Evolutionary conservation across 805 yeast species (phyloP).

Genomic region (Pichia californica): DNA sequence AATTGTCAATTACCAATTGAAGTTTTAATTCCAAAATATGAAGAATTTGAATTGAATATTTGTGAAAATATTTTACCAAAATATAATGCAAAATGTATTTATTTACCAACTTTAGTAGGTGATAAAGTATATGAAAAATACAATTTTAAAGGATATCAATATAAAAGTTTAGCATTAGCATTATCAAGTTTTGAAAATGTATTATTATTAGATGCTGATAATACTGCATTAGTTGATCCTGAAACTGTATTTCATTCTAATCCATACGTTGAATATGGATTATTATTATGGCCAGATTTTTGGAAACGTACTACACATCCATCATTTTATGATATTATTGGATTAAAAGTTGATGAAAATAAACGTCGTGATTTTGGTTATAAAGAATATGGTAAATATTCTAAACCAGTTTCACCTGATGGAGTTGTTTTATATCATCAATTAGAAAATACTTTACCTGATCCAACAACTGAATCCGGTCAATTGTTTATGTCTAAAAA

Average conservation of each 20-base stretch:
- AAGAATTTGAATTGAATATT: conserved; percentile 63
- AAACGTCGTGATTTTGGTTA: conserved; percentile 8
- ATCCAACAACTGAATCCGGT: conserved; percentile 61
- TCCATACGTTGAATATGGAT: conserved; percentile 42
- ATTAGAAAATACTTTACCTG: conserved; percentile 54
- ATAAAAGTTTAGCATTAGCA: conserved; percentile 26
- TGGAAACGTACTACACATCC: conserved; percentile 66
- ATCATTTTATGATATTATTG: conserved; percentile 44
- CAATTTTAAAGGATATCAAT: conserved; percentile 17
- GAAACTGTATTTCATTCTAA: conserved; percentile 27
- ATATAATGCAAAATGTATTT: conserved; percentile 58
- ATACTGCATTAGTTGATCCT: conserved; percentile 33
- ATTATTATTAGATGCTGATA: conserved; percentile 38
- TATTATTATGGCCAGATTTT: conserved; percentile 65
- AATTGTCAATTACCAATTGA: conserved; percentile 74
- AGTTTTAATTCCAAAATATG: conserved; percentile 64
- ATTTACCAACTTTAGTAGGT: conserved; percentile 54
- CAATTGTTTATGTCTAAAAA: conserved; percentile 53
- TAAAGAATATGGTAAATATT: conserved; percentile 5
- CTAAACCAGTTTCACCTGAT: conserved; percentile 45
- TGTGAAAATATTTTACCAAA: conserved; percentile 57
- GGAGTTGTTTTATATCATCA: conserved; percentile 46
- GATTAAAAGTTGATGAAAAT: conserved; percentile 28
- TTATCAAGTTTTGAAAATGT: conserved; percentile 39
- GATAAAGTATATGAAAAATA: conserved; percentile 54